Evolutionary conservation across 768 basidiomycete genomes (phyloP).

Genomic region (Panellus pusillus): DNA sequence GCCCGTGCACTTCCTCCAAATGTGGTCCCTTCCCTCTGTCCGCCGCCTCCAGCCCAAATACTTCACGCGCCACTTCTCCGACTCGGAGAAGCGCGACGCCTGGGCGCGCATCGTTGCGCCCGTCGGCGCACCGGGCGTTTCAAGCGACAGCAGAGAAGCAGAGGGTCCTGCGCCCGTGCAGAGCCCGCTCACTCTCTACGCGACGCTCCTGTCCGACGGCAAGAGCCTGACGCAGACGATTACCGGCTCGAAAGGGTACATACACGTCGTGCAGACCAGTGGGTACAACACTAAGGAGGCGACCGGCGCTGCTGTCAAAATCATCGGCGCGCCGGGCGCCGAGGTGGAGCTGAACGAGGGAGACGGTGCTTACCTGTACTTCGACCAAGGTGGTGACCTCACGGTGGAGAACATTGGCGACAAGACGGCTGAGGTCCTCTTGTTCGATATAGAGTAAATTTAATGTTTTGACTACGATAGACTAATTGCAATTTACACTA

Average conservation of each 20-base stretch:
- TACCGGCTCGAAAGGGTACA: slow-evolving; percentile 61
- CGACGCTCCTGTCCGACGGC: slow-evolving; percentile 63
- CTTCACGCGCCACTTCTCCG: slow-evolving; percentile 74
- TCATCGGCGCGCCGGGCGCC: slow-evolving; percentile 41
- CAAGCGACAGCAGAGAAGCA: slow-evolving; percentile 54
- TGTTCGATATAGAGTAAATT: slow-evolving; percentile 71
- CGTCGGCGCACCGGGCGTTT: slow-evolving; percentile 53
- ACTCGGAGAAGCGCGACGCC: slow-evolving; percentile 80
- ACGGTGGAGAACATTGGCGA: slow-evolving; percentile 66
- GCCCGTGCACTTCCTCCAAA: slow-evolving; percentile 18
- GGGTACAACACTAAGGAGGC: slow-evolving; percentile 69
- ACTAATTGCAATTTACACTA: too few relatives aligned
- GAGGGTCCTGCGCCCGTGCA: slow-evolving; percentile 81
- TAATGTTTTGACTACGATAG: neutral
- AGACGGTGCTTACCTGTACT: slow-evolving; percentile 76
- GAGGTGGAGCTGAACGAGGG: slow-evolving; percentile 72
- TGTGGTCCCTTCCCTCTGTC: slow-evolving; percentile 36
- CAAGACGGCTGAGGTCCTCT: slow-evolving; percentile 67
- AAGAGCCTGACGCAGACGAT: slow-evolving; percentile 54
- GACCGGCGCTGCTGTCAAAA: slow-evolving; percentile 54
- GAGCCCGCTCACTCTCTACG: slow-evolving; percentile 66
- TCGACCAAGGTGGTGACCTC: slow-evolving; percentile 37
- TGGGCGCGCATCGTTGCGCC: slow-evolving; percentile 80
- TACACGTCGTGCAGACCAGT: slow-evolving; percentile 83
- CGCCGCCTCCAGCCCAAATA: slow-evolving; percentile 15